Evolutionary conservation across 371 early-diverging fungal species (phyloP).

Genomic region (Mortierella sp.): DNA sequence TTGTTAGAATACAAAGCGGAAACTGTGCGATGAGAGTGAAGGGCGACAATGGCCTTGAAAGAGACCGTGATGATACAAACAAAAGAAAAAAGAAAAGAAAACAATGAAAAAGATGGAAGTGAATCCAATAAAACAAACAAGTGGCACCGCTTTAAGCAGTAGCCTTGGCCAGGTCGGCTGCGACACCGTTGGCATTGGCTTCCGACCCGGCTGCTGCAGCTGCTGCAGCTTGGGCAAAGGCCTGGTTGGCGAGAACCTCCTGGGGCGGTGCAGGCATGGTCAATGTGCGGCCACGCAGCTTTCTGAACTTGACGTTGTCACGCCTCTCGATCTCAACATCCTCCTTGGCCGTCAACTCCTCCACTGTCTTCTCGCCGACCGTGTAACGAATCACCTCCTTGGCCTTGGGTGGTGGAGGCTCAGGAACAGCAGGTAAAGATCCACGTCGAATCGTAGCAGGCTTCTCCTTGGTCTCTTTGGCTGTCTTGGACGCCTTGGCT

Average conservation of each 20-base stretch:
- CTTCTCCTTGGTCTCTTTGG: constrained; percentile 23
- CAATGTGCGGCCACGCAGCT: constrained; percentile 46
- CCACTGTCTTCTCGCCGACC: constrained; percentile 47
- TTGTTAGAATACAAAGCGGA: not conserved
- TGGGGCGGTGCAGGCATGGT: constrained; percentile 54
- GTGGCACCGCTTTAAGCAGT: not conserved
- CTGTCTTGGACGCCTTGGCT: constrained; percentile 18
- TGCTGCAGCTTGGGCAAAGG: not conserved
- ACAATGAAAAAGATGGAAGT: not conserved
- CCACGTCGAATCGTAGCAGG: constrained; percentile 19
- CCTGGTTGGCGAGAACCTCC: constrained; percentile 20
- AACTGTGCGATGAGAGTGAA: not conserved
- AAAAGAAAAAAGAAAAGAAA: not conserved
- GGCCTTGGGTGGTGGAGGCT: constrained; percentile 40
- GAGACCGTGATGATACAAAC: constrained; percentile 7
- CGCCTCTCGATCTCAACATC: constrained; percentile 45
- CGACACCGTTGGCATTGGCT: not conserved
- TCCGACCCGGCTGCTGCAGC: not conserved
- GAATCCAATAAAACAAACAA: not conserved
- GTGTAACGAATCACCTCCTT: constrained; percentile 55
- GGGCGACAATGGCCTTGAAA: not conserved
- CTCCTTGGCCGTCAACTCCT: constrained; percentile 42
- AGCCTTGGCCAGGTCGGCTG: not conserved
- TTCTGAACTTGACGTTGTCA: constrained; percentile 52
- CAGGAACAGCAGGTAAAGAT: constrained; percentile 42